A percentile compares a stretch with the other conserved stretches of the same genome.
phyloP scores from a whole-genome alignment of 441 rosid genomes.

The Pelargonium fulgidum region DNA sequence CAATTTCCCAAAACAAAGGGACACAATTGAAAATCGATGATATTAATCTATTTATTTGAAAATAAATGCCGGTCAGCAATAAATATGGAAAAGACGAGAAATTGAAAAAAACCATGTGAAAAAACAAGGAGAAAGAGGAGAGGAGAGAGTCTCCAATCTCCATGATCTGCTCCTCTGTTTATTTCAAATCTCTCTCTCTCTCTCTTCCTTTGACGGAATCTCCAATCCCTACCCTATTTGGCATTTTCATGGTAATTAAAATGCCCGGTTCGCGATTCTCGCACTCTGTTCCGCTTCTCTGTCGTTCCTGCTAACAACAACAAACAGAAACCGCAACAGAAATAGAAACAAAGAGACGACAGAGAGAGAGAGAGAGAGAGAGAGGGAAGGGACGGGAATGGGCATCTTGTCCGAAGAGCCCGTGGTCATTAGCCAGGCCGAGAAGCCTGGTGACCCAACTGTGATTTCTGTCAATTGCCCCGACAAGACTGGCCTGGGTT shows the following conservation, averaged over 20 bases:
- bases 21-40: no score
- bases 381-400: slow-evolving; percentile 22
- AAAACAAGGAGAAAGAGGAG: background rate
- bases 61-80: no score
- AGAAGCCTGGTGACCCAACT: slow-evolving; percentile 37
- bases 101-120: background rate
- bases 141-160: background rate
- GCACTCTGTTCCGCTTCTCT: no score
- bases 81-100: no score
- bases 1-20: no score
- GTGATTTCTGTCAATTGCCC: slow-evolving; percentile 57
- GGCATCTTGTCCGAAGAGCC: slow-evolving; percentile 46
- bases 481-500: slow-evolving; percentile 63
- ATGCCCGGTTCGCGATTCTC: no score
- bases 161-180: background rate
- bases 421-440: slow-evolving; percentile 40
- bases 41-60: no score
- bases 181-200: background rate
- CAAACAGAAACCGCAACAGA: no score
- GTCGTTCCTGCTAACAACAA: no score
- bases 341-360: slow-evolving; percentile 1
- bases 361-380: background rate
- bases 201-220: background rate
- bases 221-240: no score
- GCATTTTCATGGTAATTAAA: no score